phyloP scores from a whole-genome alignment of 1,139 yeast genomes.

The Blastobotrys elegans region DNA sequence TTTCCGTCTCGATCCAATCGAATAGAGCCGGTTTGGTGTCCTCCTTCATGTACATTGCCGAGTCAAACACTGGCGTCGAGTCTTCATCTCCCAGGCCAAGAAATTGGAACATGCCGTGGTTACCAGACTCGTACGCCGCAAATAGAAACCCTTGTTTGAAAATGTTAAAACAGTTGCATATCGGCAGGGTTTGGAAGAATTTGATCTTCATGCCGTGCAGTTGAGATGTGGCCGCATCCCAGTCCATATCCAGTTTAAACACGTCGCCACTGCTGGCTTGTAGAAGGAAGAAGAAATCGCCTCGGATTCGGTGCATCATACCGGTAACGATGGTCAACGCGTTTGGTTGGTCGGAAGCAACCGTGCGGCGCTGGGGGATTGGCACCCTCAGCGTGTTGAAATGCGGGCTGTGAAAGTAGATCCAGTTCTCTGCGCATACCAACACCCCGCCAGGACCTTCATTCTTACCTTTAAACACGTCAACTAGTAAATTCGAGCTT shows the following conservation, averaged over 20 bases:
- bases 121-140: conserved; percentile 58
- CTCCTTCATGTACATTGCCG: conserved; percentile 44
- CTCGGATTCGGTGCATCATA: conserved; percentile 46
- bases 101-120: conserved; percentile 67
- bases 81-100: conserved; percentile 61
- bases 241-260: conserved; percentile 58
- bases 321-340: conserved; percentile 46
- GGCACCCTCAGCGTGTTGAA: conserved; percentile 40
- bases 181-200: conserved; percentile 74
- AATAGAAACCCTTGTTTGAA: conserved; percentile 73
- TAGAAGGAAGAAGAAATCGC: conserved; percentile 59
- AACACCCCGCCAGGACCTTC: conserved; percentile 58
- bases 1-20: conserved; percentile 37
- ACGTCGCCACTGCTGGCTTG: conserved; percentile 74
- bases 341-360: conserved; percentile 13
- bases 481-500: conserved; percentile 41
- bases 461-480: conserved; percentile 44
- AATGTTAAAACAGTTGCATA: conserved; percentile 50
- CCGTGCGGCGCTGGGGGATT: conserved; percentile 45
- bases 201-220: conserved; percentile 41
- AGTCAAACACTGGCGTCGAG: conserved; percentile 5
- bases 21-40: conserved; percentile 22
- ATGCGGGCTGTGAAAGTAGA: conserved; percentile 36
- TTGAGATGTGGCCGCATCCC: conserved; percentile 30
- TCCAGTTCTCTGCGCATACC: conserved; percentile 43